Evolutionary conservation across 2,329 filamentous ascomycete species (phyloP), one percentile per base, ranked within the genome.

Genomic region (Paecilomyces sp.): DNA sequence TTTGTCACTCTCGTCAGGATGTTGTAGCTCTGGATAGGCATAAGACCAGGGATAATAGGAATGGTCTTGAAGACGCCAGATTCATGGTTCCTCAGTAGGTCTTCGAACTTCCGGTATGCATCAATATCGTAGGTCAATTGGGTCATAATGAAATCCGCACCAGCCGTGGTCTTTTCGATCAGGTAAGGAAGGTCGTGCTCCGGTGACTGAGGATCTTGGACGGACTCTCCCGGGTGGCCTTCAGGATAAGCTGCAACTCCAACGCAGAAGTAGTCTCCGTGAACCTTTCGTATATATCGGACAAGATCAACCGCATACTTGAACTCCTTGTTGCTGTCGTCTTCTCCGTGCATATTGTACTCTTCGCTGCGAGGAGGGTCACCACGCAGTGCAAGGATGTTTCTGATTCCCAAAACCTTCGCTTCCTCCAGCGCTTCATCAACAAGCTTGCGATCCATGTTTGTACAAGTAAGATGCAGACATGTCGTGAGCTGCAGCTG

Each of bases 91-190:
- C 92, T 82, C 65, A 99, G 75, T 56, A 82, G 84, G 64, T 79
- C 83, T 77, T 97, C 93, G 70, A 95, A 97, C 34, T 80, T 80
- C 58, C 87, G 83, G 71, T 95, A 99, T 18, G 90, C 90, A 3
- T 89, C 82, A 25, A 92, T 83, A 71, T 97, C 92, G 74, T 96
- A 99, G 76, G 97, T 97, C 8, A 99, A 82, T 75, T 99, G 94
- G 0, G 94, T 97, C 91, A 99, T 96, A 75, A 99, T 89, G 71
- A 99, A 99, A 76, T 97, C 92, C 56, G 92, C 94, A 1, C 94
- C 94, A 3, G 94, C 94, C 67, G 88, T 82, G 0, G 88, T 89
- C 81, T 99, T 99, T 66, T 96, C 92, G 11, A 96, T 85, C 58
- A 99, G 81, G 69, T 89, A 96, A 0, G 92, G 90, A 61, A 99